Evolutionary conservation across 2,329 filamentous ascomycete species (phyloP).

Genomic region (Atkinsonella texensis): DNA sequence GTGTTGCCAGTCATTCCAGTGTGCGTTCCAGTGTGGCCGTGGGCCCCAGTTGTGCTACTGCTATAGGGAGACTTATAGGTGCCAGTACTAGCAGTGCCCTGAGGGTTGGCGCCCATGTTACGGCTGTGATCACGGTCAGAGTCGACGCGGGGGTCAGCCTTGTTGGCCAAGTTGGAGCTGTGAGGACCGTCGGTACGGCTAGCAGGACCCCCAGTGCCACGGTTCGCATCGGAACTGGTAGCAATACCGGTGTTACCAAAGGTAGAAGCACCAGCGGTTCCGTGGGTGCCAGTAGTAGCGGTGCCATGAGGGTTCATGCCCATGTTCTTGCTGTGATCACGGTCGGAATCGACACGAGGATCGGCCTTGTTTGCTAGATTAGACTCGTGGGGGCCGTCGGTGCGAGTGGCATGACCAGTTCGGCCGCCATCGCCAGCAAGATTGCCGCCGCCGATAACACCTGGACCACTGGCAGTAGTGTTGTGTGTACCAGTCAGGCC

Average conservation of each 20-base stretch:
- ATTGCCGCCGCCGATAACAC: conserved; percentile 4
- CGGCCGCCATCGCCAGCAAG: not conserved
- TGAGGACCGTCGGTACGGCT: conserved; percentile 32
- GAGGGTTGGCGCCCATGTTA: conserved; percentile 22
- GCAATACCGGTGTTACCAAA: no score
- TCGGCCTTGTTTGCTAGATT: conserved; percentile 39
- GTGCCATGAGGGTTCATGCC: conserved; percentile 20
- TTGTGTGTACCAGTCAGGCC: conserved; percentile 9
- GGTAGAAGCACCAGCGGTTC: not conserved
- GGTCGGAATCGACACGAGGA: conserved; percentile 42
- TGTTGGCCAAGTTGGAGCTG: conserved; percentile 34
- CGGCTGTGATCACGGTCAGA: conserved; percentile 34
- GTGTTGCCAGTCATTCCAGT: conserved; percentile 16
- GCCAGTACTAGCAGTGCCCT: conserved; percentile 11
- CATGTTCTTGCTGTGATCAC: conserved; percentile 26
- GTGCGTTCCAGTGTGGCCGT: conserved; percentile 6
- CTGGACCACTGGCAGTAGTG: not conserved
- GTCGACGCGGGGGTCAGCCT: conserved; percentile 40
- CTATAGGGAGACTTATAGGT: not conserved
- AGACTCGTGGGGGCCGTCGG: conserved; percentile 34
- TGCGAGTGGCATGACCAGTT: conserved; percentile 16
- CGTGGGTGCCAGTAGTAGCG: conserved; percentile 9
- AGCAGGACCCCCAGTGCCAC: conserved; percentile 14
- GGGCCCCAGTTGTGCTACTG: conserved; percentile 1
- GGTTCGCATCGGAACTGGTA: conserved; percentile 6